Conservation (phyloP, 805 yeast genomes). For the Middelhovenomyces tepae region DNA sequence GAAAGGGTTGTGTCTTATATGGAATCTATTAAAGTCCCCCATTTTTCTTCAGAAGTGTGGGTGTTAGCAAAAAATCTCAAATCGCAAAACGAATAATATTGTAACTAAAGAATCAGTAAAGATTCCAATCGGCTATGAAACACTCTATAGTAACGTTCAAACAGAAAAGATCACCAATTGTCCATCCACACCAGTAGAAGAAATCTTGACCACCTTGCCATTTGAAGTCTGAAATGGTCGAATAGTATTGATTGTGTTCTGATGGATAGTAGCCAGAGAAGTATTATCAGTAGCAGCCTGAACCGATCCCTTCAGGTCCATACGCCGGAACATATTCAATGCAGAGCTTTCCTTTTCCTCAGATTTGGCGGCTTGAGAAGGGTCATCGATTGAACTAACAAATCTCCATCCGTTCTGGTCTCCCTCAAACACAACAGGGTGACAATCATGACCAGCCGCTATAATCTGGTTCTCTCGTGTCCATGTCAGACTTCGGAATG, state of each 20-base stretch:
- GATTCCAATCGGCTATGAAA: too few species aligned
- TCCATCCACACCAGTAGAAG: slow-evolving; percentile 86
- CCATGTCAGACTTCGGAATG: slow-evolving; percentile 72
- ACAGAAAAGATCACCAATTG: slow-evolving; percentile 70
- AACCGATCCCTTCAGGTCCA: slow-evolving; percentile 83
- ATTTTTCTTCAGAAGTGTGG: too few species aligned
- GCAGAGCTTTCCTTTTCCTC: slow-evolving; percentile 44
- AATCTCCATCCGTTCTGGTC: slow-evolving; percentile 51
- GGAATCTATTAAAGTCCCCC: too few species aligned
- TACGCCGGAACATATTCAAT: slow-evolving; percentile 86
- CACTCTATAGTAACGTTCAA: too few species aligned
- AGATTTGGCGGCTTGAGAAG: slow-evolving; percentile 29
- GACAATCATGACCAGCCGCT: slow-evolving; percentile 89
- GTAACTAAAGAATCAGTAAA: too few species aligned
- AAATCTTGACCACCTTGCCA: slow-evolving; percentile 46
- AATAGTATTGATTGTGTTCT: slow-evolving; percentile 71
- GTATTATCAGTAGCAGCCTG: slow-evolving; percentile 36
- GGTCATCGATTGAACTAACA: slow-evolving; percentile 56
- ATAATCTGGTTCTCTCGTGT: slow-evolving; percentile 56
- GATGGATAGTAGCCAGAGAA: slow-evolving; percentile 70
- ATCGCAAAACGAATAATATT: too few species aligned
- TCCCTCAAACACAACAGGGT: slow-evolving; percentile 79
- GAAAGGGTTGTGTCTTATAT: too few species aligned
- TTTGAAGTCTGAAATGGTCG: slow-evolving; percentile 40
- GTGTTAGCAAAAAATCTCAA: too few species aligned